These are phyloP conservation scores for Sporobolus alterniflorus DNA, from an alignment of 202 grass and related monocot genomes.

Conservation along the genomic window DNA sequence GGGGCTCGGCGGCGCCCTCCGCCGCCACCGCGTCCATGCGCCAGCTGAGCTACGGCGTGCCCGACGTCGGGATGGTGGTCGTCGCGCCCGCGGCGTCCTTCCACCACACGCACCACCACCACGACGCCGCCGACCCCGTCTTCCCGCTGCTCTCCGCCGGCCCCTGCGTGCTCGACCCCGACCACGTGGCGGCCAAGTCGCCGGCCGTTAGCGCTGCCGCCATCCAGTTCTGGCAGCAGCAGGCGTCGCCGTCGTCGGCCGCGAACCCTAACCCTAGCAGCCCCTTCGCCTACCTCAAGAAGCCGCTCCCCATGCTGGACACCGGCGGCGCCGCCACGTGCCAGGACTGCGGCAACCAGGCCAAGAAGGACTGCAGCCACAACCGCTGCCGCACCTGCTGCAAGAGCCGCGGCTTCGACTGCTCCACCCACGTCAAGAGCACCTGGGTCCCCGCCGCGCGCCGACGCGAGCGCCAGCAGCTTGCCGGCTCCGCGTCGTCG, in stretches of 20 bases:
- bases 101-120: constrained; percentile 80
- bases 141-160: constrained; percentile 83
- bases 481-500: constrained; percentile 42
- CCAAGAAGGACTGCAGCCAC: constrained; percentile 99
- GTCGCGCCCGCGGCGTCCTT: constrained; percentile 83
- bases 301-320: constrained; percentile 79
- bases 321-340: constrained; percentile 61
- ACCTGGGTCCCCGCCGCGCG: constrained; percentile 96
- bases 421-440: constrained; percentile 96
- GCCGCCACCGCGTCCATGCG: constrained; percentile 1
- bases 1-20: constrained; percentile 39
- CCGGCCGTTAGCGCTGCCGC: constrained; percentile 27
- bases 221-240: constrained; percentile 95
- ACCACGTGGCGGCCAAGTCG: constrained; percentile 37
- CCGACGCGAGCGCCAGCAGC: constrained; percentile 84
- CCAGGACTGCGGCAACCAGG: constrained; percentile 99
- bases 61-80: constrained; percentile 95
- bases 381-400: constrained; percentile 97
- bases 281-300: constrained; percentile 69
- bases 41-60: constrained; percentile 82
- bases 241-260: constrained; percentile 9
- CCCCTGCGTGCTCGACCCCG: constrained; percentile 62
- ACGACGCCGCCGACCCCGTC: constrained; percentile 64
- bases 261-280: constrained; percentile 88
- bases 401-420: constrained; percentile 95